A percentile compares a stretch with the other conserved stretches of the same genome.
Evolutionary conservation across 2,329 filamentous ascomycete species (phyloP).

Genomic region (Hypoxylon sp.): DNA sequence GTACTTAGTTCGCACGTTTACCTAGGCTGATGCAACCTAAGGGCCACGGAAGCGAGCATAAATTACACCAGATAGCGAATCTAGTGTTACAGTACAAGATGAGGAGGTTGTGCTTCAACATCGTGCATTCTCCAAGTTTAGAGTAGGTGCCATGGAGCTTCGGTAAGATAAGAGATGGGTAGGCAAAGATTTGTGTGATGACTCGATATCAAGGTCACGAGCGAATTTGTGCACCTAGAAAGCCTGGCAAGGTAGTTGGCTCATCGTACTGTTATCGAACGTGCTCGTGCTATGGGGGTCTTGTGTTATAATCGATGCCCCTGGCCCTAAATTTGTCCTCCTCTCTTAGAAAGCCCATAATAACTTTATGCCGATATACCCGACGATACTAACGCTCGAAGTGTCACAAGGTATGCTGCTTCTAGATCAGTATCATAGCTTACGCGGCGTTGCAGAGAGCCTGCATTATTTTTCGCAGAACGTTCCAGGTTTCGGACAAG

Average conservation of each 20-base stretch:
- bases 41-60: conserved; percentile 18
- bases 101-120: conserved; percentile 11
- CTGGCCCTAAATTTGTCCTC: conserved; percentile 19
- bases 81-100: conserved; percentile 16
- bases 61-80: conserved; percentile 25
- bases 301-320: not conserved
- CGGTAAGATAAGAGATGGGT: not conserved
- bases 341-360: conserved; percentile 4
- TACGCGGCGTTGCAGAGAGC: conserved; percentile 21
- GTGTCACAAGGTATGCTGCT: conserved; percentile 17
- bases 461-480: not conserved
- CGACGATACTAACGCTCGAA: conserved; percentile 12
- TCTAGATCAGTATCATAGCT: conserved; percentile 9
- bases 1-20: conserved; percentile 3
- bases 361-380: conserved; percentile 20
- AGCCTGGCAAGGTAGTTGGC: not conserved
- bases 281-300: not conserved
- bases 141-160: conserved; percentile 3
- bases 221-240: not conserved
- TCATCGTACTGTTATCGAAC: conserved; percentile 11
- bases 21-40: not conserved
- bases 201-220: not conserved
- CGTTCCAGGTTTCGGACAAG: not conserved
- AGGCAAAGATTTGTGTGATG: not conserved
- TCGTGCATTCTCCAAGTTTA: conserved; percentile 2